Evolutionary conservation across 306 rosid species (phyloP).

Genomic region (Cucurbita pepo): DNA sequence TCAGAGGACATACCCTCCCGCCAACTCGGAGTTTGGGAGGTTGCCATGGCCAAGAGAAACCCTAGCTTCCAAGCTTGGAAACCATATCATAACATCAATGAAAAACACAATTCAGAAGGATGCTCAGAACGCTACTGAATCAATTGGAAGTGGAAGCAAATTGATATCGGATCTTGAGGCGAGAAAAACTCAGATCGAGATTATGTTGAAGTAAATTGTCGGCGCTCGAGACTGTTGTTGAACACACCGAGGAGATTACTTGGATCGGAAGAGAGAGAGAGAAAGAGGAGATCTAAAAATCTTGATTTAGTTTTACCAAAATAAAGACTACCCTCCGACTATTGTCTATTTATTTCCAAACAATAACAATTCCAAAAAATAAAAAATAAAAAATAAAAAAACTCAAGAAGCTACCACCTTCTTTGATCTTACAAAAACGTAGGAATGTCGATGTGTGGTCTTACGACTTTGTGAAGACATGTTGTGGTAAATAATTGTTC

Average conservation of each 20-base stretch:
- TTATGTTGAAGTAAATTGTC: not conserved
- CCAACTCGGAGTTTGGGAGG: constrained; percentile 11
- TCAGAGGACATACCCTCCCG: constrained; percentile 69
- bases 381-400: not conserved
- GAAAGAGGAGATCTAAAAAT: constrained; percentile 6
- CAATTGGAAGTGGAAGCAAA: not conserved
- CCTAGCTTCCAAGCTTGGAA: constrained; percentile 9
- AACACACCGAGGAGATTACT: not conserved
- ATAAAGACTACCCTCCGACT: constrained; percentile 13
- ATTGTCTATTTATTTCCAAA: not conserved
- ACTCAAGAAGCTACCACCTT: no score
- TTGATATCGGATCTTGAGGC: not conserved
- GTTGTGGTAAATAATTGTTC: no score
- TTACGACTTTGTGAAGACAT: no score
- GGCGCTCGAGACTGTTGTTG: constrained; percentile 7
- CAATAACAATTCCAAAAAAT: not conserved
- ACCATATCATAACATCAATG: not conserved
- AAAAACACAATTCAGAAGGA: not conserved
- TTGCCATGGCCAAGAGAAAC: constrained; percentile 5
- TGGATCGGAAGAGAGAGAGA: not conserved
- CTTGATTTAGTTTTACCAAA: constrained; percentile 2
- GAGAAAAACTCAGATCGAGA: not conserved
- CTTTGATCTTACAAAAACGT: no score
- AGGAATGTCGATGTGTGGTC: no score
- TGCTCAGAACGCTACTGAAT: not conserved